These are phyloP conservation scores for Blastocystis sp. DNA, from an alignment of 352 stramenopile genomes.

Conservation along the genomic window DNA sequence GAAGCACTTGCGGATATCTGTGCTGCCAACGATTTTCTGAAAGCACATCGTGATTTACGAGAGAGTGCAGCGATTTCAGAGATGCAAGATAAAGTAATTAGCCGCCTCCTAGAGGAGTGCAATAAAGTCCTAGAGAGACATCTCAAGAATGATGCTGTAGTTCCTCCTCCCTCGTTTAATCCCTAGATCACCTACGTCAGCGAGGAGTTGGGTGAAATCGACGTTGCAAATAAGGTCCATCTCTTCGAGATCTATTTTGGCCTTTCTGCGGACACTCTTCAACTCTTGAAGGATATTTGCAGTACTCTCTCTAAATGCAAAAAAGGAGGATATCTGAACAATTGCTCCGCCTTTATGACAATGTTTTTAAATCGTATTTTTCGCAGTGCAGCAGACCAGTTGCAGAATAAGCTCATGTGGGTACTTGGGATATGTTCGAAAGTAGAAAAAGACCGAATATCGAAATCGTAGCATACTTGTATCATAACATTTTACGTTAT, in stretches of 20 bases:
- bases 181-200: not conserved
- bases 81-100: not conserved
- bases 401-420: not conserved
- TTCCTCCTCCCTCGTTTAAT: not conserved
- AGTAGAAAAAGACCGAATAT: not conserved
- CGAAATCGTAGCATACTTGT: slow-evolving; percentile 29
- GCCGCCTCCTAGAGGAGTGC: slow-evolving; percentile 16
- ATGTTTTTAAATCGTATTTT: slow-evolving; percentile 24
- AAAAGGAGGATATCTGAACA: slow-evolving; percentile 17
- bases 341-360: not conserved
- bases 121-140: not conserved
- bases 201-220: not conserved
- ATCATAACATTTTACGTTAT: not conserved
- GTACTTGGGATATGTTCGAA: not conserved
- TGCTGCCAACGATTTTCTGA: not conserved
- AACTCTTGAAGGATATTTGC: slow-evolving; percentile 24
- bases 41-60: not conserved
- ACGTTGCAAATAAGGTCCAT: not conserved
- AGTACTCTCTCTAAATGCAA: not conserved
- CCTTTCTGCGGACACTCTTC: not conserved
- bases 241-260: slow-evolving; percentile 15
- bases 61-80: not conserved
- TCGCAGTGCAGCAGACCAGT: not conserved
- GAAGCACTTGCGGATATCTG: slow-evolving; percentile 18
- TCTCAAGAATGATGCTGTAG: not conserved